phyloP scores from a whole-genome alignment of 2,329 filamentous ascomycete species.

The Xylaria sp. region DNA sequence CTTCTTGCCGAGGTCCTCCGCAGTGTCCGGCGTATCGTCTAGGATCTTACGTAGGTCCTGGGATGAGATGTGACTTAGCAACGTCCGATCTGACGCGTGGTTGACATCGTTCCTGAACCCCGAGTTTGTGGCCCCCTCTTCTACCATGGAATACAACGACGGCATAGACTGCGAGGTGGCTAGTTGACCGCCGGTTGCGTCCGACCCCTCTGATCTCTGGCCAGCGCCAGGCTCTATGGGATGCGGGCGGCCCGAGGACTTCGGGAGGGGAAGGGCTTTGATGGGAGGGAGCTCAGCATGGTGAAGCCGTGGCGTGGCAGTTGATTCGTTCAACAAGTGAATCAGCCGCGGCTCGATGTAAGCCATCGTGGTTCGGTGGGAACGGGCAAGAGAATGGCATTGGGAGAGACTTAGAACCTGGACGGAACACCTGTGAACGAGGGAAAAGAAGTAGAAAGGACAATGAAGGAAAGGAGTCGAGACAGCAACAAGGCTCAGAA shows the following conservation, averaged over 20 bases:
- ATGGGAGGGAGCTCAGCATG: slow-evolving; percentile 58
- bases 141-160: slow-evolving; percentile 32
- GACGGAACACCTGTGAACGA: slow-evolving; percentile 17
- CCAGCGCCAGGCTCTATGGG: slow-evolving; percentile 55
- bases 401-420: slow-evolving; percentile 34
- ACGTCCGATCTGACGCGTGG: slow-evolving; percentile 31
- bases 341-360: slow-evolving; percentile 70
- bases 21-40: slow-evolving; percentile 45
- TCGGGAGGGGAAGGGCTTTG: slow-evolving; percentile 50
- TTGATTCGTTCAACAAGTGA: slow-evolving; percentile 63
- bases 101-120: slow-evolving; percentile 30
- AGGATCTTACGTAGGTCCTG: slow-evolving; percentile 51
- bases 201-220: slow-evolving; percentile 44
- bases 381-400: slow-evolving; percentile 41
- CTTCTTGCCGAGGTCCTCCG: slow-evolving; percentile 53
- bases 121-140: slow-evolving; percentile 27
- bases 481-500: background rate
- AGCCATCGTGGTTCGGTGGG: slow-evolving; percentile 54
- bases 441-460: slow-evolving; percentile 10
- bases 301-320: slow-evolving; percentile 50
- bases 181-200: slow-evolving; percentile 31
- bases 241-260: slow-evolving; percentile 45
- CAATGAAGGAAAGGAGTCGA: slow-evolving; percentile 10
- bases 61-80: slow-evolving; percentile 41
- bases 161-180: slow-evolving; percentile 34